Evolutionary conservation across 2,329 filamentous ascomycete genomes (phyloP).

Genomic region (Neofusicoccum kwambonambiense): DNA sequence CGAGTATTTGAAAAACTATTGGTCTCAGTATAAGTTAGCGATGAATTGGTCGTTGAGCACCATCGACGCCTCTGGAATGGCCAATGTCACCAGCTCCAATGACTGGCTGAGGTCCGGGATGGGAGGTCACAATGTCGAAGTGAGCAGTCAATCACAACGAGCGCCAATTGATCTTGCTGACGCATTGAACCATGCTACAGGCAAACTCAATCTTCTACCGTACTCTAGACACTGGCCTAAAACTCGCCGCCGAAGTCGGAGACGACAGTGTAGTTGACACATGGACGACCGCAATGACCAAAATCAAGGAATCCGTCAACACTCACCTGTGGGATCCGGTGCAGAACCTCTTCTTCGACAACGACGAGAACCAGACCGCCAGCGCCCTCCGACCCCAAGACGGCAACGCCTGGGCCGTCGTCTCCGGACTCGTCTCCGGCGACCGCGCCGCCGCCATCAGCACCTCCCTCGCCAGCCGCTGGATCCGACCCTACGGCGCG

Average conservation of each 20-base stretch:
- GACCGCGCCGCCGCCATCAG: conserved; percentile 48
- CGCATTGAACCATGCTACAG: background rate
- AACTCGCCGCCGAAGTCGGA: background rate
- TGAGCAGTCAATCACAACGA: background rate
- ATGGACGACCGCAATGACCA: conserved; percentile 24
- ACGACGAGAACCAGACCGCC: conserved; percentile 30
- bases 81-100: conserved; percentile 44
- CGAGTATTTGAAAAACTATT: conserved; percentile 40
- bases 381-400: conserved; percentile 49
- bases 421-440: conserved; percentile 43
- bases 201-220: conserved; percentile 41
- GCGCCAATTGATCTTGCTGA: background rate
- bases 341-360: conserved; percentile 39
- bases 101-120: conserved; percentile 43
- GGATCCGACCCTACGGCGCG: conserved; percentile 50
- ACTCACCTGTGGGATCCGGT: conserved; percentile 25
- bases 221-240: conserved; percentile 25
- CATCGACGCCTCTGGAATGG: conserved; percentile 44
- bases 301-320: conserved; percentile 27
- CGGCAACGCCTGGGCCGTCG: conserved; percentile 41
- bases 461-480: conserved; percentile 45
- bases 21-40: conserved; percentile 45
- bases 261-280: conserved; percentile 20
- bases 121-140: background rate
- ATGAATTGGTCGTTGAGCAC: conserved; percentile 42